Conservation (phyloP, 2,329 filamentous ascomycete genomes). For the Acephala macrosclerotiorum region DNA sequence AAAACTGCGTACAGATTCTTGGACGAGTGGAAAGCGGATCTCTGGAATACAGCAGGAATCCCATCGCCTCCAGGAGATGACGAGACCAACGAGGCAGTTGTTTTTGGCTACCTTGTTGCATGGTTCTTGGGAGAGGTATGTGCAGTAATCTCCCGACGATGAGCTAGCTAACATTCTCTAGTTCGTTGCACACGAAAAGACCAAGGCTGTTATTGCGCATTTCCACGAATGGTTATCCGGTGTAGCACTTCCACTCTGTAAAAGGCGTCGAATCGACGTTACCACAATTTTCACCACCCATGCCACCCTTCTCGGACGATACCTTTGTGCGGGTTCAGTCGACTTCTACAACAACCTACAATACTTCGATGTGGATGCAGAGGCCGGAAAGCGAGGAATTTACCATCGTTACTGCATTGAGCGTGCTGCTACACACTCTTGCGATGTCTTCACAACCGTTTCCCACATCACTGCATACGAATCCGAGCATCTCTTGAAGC, state of each 20-base stretch:
- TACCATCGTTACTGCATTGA: slow-evolving; percentile 99
- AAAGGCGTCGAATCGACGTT: slow-evolving; percentile 93
- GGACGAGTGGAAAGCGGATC: slow-evolving; percentile 95
- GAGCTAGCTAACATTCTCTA: slow-evolving; percentile 47
- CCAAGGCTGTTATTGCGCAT: slow-evolving; percentile 91
- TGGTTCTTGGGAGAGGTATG: slow-evolving; percentile 97
- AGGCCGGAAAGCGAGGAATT: slow-evolving; percentile 97
- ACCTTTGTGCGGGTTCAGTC: slow-evolving; percentile 95
- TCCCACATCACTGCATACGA: slow-evolving; percentile 99
- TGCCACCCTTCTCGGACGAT: slow-evolving; percentile 91
- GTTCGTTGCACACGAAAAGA: slow-evolving; percentile 94
- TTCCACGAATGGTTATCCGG: slow-evolving; percentile 99
- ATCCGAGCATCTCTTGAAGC: slow-evolving; percentile 95
- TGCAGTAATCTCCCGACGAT: not conserved
- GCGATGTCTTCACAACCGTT: slow-evolving; percentile 98
- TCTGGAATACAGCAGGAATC: slow-evolving; percentile 93
- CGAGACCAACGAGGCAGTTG: slow-evolving; percentile 96
- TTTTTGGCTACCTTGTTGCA: slow-evolving; percentile 95
- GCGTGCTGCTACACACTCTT: slow-evolving; percentile 87
- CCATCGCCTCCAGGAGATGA: slow-evolving; percentile 91
- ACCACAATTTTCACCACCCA: slow-evolving; percentile 99
- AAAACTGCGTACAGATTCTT: slow-evolving; percentile 90
- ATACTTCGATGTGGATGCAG: slow-evolving; percentile 93
- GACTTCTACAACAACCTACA: slow-evolving; percentile 99
- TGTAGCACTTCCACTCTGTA: slow-evolving; percentile 88